Evolutionary conservation across 257 asterid genomes (phyloP), one percentile per base, ranked within the genome.

Genomic region (Nyctanthes arbortristis): DNA sequence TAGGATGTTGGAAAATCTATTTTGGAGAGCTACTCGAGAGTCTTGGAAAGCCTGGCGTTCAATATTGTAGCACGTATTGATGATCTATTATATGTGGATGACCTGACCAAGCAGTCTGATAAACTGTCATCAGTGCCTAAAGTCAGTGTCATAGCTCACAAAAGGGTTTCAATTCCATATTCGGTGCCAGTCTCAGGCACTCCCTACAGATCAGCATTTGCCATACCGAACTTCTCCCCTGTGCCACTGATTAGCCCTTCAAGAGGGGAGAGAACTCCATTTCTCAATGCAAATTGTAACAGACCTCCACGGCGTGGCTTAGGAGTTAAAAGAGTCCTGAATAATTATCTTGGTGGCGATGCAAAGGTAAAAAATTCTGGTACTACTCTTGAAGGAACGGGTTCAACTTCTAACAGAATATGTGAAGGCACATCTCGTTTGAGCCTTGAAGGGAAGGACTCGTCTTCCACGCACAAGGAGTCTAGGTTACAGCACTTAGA

Each of bases 21-120:
- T 27, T 39, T 93, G 66, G 99, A 93, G 89, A 89, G 99, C 95
- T 93, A 93, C 87, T 93, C 99, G 14, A 81, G 99, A 73, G 97
- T 93, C 25, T 79, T 93, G 87, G 99, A 93, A 81, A 89, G 97
- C 66, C 79, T 93, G 65, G 94, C 99, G 4, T 91, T 80, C 85
- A 91, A 80, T 36, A 89, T 93, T 4, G 85, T 85, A 14, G 88
- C 97, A 10, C 90, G 97, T 0, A 86, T 93, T 0, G 96, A 91
- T 65, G 97, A 91, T 77, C 84, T 91, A 56, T 87, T 91, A 33
- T 88, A 91, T 4, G 97, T 94, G 75, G 96, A 94, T 28, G 88
- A 88, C 68, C 73, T 89, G 65, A 89, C 81, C 32, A 85, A 77
- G 78, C 88, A 81, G 35, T 79, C 96, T 0, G 89, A 84, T 58